Percentiles rank a stretch among this genome's conserved stretches.
phyloP scores from a whole-genome alignment of 73 alveolate genomes.

The Urostyla sp. region DNA sequence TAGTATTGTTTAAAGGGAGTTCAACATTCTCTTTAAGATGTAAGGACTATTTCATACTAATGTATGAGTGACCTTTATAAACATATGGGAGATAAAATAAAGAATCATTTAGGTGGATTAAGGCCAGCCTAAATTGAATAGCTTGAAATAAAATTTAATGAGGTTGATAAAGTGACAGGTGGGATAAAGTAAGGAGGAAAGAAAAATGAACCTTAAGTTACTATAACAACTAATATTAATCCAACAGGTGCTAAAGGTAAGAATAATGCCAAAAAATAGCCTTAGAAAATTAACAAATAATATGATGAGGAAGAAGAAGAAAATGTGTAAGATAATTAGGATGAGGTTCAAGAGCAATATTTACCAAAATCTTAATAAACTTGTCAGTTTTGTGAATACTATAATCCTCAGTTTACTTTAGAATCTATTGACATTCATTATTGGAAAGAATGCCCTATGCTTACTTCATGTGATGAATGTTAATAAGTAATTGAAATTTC shows the following conservation, averaged over 20 bases:
- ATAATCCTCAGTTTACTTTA: constrained; percentile 79
- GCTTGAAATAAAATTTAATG: constrained; percentile 81
- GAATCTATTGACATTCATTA: constrained; percentile 91
- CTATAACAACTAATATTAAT: constrained; percentile 39
- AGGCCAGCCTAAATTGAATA: constrained; percentile 91
- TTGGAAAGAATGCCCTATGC: constrained; percentile 97
- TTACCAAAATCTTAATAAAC: too few species aligned
- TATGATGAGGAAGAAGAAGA: constrained; percentile 27
- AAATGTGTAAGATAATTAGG: neutral
- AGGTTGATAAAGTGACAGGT: constrained; percentile 80
- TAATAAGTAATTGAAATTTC: constrained; percentile 90
- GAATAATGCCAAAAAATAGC: neutral
- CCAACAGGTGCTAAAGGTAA: too few species aligned
- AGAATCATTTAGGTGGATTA: constrained; percentile 67
- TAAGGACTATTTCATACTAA: constrained; percentile 87
- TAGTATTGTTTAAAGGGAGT: constrained; percentile 85
- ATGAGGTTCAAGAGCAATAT: too few species aligned
- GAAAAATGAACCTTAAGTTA: constrained; percentile 32
- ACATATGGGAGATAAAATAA: constrained; percentile 79
- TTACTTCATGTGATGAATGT: constrained; percentile 89
- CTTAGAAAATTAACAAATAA: constrained; percentile 37
- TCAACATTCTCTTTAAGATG: constrained; percentile 79
- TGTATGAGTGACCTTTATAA: constrained; percentile 83
- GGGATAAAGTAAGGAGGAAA: neutral
- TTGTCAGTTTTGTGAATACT: constrained; percentile 93